Evolutionary conservation across 1,284 basidiomycete species (phyloP).

Genomic region (Ustanciosporium gigantosporum): DNA sequence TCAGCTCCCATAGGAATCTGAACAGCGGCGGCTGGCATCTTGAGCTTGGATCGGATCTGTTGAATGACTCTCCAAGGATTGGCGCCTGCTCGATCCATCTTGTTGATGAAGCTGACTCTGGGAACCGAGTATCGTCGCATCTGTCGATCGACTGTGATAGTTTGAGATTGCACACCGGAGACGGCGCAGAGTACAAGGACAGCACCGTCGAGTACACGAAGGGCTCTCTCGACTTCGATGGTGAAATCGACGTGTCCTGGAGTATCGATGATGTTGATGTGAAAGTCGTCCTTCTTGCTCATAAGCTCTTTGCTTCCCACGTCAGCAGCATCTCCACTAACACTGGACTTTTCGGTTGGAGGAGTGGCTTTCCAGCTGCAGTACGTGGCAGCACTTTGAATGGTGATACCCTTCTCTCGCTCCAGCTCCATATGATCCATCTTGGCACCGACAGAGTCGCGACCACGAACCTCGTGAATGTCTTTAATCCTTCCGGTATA

Average conservation of each 20-base stretch:
- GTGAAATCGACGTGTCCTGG: conserved; percentile 99
- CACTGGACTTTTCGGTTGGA: conserved; percentile 59
- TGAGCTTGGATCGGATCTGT: conserved; percentile 89
- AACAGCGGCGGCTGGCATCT: conserved; percentile 90
- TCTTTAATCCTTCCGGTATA: conserved; percentile 95
- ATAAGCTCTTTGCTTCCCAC: conserved; percentile 29
- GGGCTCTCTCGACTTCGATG: conserved; percentile 95
- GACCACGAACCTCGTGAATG: conserved; percentile 95
- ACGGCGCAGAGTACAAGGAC: conserved; percentile 96
- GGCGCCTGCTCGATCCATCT: conserved; percentile 98
- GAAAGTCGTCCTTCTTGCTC: conserved; percentile 72
- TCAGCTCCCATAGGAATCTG: conserved; percentile 94
- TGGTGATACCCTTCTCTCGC: conserved; percentile 98
- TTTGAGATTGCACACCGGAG: conserved; percentile 95
- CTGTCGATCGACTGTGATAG: conserved; percentile 97
- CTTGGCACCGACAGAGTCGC: conserved; percentile 94
- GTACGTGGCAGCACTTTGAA: conserved; percentile 97
- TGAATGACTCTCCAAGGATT: conserved; percentile 94
- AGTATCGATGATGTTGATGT: conserved; percentile 98
- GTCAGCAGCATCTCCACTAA: conserved; percentile 59
- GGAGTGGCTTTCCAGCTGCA: conserved; percentile 85
- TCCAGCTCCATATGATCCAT: conserved; percentile 99
- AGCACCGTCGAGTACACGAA: conserved; percentile 94
- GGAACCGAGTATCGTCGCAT: conserved; percentile 95
- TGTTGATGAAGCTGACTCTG: conserved; percentile 95